These are phyloP conservation scores for Kalanchoe fedtschenkoi DNA, from an alignment of 164 flowering plant genomes.

Conservation along the genomic window DNA sequence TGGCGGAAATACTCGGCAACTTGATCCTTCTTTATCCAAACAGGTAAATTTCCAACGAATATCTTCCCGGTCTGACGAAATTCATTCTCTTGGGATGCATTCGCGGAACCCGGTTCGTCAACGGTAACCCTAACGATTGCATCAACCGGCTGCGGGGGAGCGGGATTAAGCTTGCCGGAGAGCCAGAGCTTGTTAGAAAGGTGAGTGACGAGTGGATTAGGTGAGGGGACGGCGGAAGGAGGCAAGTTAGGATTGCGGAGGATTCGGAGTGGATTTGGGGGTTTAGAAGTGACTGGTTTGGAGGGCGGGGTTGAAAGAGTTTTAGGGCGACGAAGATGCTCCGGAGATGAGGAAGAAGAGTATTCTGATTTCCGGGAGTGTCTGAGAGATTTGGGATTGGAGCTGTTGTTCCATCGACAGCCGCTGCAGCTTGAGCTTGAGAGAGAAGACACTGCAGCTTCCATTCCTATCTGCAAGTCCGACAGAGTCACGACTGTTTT, in stretches of 20 bases:
- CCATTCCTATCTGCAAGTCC: too few relatives aligned
- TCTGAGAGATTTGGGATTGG: too few relatives aligned
- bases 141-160: conserved; percentile 25
- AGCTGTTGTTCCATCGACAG: too few relatives aligned
- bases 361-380: too few relatives aligned
- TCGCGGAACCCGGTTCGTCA: background rate
- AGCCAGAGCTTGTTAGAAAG: conserved; percentile 52
- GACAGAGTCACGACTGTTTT: too few relatives aligned
- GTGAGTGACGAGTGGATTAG: background rate
- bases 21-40: conserved; percentile 72
- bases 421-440: too few relatives aligned
- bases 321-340: conserved; percentile 23
- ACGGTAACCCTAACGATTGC: conserved; percentile 3
- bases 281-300: conserved; percentile 1
- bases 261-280: conserved; percentile 32
- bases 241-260: conserved; percentile 19
- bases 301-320: conserved; percentile 14
- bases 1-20: conserved; percentile 76
- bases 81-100: conserved; percentile 12
- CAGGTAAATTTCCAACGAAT: conserved; percentile 81
- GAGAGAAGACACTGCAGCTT: too few relatives aligned
- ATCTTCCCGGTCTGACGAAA: conserved; percentile 67
- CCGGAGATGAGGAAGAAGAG: conserved; percentile 11
- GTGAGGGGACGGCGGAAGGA: conserved; percentile 8
- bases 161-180: conserved; percentile 52